Evolutionary conservation across 345 rosid genomes (phyloP).

Genomic region (Passiflora organensis): DNA sequence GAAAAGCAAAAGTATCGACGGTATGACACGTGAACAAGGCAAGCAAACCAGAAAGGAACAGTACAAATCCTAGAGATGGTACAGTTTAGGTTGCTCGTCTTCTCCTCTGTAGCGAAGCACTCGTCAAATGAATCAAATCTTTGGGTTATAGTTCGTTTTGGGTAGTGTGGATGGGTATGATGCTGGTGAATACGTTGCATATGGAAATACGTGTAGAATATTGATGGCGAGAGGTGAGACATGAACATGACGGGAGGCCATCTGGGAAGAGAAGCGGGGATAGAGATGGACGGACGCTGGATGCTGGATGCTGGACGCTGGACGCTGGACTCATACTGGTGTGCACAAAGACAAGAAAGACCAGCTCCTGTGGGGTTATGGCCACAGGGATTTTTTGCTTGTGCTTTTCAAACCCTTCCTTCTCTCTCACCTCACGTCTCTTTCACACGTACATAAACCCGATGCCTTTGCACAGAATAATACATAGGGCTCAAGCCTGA

Average conservation of each 20-base stretch:
- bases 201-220: too few species aligned
- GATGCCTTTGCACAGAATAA: slow-evolving; percentile 9
- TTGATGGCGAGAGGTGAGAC: background rate
- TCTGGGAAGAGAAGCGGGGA: background rate
- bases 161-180: too few species aligned
- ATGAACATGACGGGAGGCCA: background rate
- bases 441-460: slow-evolving; percentile 3
- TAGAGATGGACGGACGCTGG: slow-evolving; percentile 3
- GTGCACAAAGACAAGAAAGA: slow-evolving; percentile 10
- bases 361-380: slow-evolving; percentile 17
- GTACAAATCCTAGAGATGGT: too few species aligned
- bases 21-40: too few species aligned
- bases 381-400: slow-evolving; percentile 12
- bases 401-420: slow-evolving; percentile 20
- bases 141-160: too few species aligned
- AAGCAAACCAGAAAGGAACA: too few species aligned
- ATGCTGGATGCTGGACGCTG: background rate
- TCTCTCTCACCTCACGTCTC: background rate
- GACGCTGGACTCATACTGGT: background rate
- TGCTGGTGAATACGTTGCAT: too few species aligned
- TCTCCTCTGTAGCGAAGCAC: too few species aligned
- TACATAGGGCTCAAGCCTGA: slow-evolving; percentile 19
- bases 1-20: too few species aligned
- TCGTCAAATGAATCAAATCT: too few species aligned
- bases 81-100: too few species aligned